These are phyloP conservation scores for Alternaria consortialis DNA, from an alignment of 2,329 filamentous ascomycete species.

Conservation along the genomic window DNA sequence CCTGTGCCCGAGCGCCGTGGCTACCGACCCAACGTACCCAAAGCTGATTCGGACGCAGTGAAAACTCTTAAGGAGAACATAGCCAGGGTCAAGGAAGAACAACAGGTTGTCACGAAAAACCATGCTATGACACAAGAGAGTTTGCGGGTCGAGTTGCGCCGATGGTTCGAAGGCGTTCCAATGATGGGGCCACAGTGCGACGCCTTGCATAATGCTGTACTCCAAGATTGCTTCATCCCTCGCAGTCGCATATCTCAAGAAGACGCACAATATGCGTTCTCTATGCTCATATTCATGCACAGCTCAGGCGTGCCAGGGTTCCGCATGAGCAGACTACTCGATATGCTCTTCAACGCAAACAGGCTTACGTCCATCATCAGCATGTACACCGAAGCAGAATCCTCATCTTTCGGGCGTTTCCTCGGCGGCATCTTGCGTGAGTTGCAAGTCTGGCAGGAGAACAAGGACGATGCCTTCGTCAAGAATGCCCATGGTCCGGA, in stretches of 20 bases:
- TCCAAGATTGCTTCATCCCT: conserved; percentile 93
- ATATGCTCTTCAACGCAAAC: conserved; percentile 84
- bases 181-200: conserved; percentile 66
- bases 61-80: conserved; percentile 76
- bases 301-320: conserved; percentile 85
- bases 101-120: conserved; percentile 63
- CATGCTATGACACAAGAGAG: conserved; percentile 65
- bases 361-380: conserved; percentile 85
- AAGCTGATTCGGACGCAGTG: conserved; percentile 67
- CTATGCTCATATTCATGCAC: conserved; percentile 87
- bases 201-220: conserved; percentile 74
- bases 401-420: conserved; percentile 92
- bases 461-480: conserved; percentile 74
- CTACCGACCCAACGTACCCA: conserved; percentile 52
- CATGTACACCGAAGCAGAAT: conserved; percentile 87
- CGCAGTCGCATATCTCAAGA: conserved; percentile 82
- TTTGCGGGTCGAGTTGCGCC: conserved; percentile 76
- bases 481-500: conserved; percentile 78
- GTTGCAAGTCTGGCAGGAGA: conserved; percentile 82
- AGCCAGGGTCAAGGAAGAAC: conserved; percentile 62
- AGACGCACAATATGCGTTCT: conserved; percentile 89
- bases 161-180: conserved; percentile 75
- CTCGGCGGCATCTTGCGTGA: conserved; percentile 83
- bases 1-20: conserved; percentile 72
- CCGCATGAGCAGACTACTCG: conserved; percentile 82